These are phyloP conservation scores for Hyaloscypha finlandica DNA, from an alignment of 495 filamentous ascomycete species.

Conservation along the genomic window DNA sequence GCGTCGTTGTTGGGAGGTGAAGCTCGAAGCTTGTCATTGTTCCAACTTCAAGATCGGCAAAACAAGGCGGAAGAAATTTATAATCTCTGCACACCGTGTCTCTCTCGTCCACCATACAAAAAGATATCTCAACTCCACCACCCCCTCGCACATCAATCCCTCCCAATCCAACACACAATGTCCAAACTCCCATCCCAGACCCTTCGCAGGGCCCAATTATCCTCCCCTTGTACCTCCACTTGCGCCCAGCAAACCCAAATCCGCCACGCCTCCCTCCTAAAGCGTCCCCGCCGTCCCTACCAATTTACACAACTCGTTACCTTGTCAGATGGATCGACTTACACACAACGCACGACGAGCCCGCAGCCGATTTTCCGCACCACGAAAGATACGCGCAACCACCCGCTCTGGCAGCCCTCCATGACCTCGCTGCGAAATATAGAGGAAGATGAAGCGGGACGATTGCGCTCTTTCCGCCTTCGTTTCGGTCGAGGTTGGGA, in stretches of 20 bases:
- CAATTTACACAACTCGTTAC: constrained; percentile 95
- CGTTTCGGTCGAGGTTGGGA: constrained; percentile 87
- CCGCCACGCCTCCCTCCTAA: constrained; percentile 87
- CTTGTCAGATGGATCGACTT: constrained; percentile 88
- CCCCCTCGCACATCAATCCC: not conserved
- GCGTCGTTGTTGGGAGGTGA: too few species aligned
- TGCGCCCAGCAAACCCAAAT: constrained; percentile 35
- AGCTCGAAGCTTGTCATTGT: not conserved
- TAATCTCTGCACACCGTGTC: not conserved
- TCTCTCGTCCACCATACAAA: constrained; percentile 7
- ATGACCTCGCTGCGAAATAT: constrained; percentile 77
- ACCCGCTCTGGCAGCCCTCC: constrained; percentile 85
- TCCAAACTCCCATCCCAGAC: not conserved
- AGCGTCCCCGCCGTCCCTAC: constrained; percentile 86
- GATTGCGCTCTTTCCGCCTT: constrained; percentile 79
- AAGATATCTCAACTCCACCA: not conserved
- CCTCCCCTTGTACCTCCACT: not conserved
- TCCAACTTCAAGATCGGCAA: not conserved
- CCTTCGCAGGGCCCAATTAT: not conserved
- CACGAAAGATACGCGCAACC: constrained; percentile 85
- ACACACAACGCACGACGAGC: constrained; percentile 84
- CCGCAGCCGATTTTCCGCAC: constrained; percentile 74
- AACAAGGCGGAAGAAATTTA: constrained; percentile 4
- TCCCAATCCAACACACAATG: not conserved
- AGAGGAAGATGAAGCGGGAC: constrained; percentile 94